Evolutionary conservation across 176 grass and related monocot genomes (phyloP), one percentile per base, ranked within the genome.

Genomic region (Oryza rufipogon): DNA sequence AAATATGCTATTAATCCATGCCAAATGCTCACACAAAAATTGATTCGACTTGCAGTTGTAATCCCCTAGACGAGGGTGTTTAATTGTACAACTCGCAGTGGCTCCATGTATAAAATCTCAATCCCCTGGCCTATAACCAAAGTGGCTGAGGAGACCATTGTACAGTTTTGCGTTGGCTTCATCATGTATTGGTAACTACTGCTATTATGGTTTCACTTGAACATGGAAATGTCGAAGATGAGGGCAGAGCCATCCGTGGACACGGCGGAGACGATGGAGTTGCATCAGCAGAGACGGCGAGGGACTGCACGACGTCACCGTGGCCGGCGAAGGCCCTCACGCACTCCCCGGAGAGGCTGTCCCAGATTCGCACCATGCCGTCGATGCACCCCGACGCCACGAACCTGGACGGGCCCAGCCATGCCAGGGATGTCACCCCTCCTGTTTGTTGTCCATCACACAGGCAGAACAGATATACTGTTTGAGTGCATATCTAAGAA

Each of bases 291-390:
- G 74, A 85, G 23, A 91, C 19, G 0, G 86, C 89, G 14, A 98
- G 60, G 11, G 93, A 92, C 44, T 94, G 96, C 16, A 98, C 88
- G 22, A 83, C 78, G 41, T 95, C 89, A 4, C 23, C 14, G n/a
- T 92, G 93, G 22, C 93, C 91, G 0, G 69, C 89, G 17, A 94
- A 92, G 4, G 17, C 87, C 86, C 70, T 89, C 14, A 45, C 68
- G 3, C 90, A 86, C 9, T 87, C 91, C 15, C 91, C 96, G 0
- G 96, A 87, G 36, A 98, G 85, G 72, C 91, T 91, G 80, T 98
- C 96, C 96, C 96, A 96, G 70, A 98, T 91, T 10, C 96, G 80
- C 32, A 98, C 91, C 64, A 81, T 92, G 60, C 96, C 88, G 2
- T 95, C 93, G 3, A 95, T 65, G 74, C 91, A 95, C 58, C 96